Percentiles rank a stretch among this genome's conserved stretches.
These are phyloP conservation scores for Skeletonema costatum DNA, from an alignment of 108 stramenopile genomes.

Conservation along the genomic window DNA sequence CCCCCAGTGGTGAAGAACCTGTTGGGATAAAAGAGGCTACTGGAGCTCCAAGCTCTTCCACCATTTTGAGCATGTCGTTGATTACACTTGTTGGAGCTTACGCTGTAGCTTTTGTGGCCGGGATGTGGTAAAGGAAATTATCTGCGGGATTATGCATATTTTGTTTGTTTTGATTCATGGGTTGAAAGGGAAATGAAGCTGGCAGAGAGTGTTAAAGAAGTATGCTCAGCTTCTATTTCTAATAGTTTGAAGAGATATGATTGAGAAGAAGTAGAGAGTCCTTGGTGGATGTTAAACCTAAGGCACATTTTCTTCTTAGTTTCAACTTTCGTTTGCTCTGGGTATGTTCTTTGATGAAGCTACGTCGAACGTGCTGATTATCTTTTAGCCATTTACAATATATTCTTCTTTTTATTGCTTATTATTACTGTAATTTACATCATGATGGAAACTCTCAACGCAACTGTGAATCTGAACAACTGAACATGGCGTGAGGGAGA, in stretches of 20 bases:
- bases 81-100: background rate
- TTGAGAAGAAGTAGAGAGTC: too few relatives aligned
- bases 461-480: background rate
- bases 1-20: too few relatives aligned
- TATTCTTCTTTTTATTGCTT: background rate
- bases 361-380: too few relatives aligned
- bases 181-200: background rate
- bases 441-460: background rate
- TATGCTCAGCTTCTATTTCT: too few relatives aligned
- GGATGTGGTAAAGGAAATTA: background rate
- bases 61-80: background rate
- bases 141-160: background rate
- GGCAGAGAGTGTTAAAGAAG: too few relatives aligned
- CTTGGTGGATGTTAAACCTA: too few relatives aligned
- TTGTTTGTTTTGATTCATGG: background rate
- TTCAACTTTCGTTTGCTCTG: too few relatives aligned
- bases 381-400: background rate
- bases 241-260: too few relatives aligned
- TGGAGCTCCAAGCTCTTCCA: background rate
- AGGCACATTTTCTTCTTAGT: too few relatives aligned
- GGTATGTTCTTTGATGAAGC: too few relatives aligned
- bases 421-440: slow-evolving; percentile 2
- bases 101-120: background rate
- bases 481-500: background rate
- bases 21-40: too few relatives aligned